Conservation (phyloP, 1,284 basidiomycete species). For the Blastosporella zonata region DNA sequence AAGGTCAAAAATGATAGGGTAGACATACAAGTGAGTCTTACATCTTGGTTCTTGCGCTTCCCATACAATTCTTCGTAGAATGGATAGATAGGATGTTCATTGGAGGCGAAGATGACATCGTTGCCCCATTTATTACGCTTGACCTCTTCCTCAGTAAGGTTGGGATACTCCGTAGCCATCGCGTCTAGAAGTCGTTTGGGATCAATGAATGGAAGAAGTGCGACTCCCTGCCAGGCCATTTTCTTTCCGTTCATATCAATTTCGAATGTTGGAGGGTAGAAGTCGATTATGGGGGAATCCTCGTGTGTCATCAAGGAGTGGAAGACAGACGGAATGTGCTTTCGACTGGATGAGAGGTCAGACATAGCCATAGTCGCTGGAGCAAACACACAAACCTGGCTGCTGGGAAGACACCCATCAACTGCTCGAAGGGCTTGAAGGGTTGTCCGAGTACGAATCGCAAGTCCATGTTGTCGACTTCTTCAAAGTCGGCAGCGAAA, state of each 20-base stretch:
- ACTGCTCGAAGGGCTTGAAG: slow-evolving; percentile 96
- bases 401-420: slow-evolving; percentile 98
- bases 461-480: slow-evolving; percentile 79
- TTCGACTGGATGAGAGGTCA: slow-evolving; percentile 51
- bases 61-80: slow-evolving; percentile 87
- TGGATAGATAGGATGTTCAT: slow-evolving; percentile 84
- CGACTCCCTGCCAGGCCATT: slow-evolving; percentile 99
- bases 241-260: slow-evolving; percentile 99
- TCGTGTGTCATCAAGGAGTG: slow-evolving; percentile 87
- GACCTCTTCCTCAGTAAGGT: slow-evolving; percentile 80
- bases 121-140: slow-evolving; percentile 85
- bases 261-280: slow-evolving; percentile 91
- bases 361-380: slow-evolving; percentile 1
- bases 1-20: slow-evolving; percentile 11
- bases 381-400: slow-evolving; percentile 57
- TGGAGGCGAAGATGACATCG: slow-evolving; percentile 82
- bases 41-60: slow-evolving; percentile 80
- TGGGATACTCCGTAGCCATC: slow-evolving; percentile 72
- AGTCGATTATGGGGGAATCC: slow-evolving; percentile 93
- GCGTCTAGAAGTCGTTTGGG: slow-evolving; percentile 79
- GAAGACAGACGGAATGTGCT: slow-evolving; percentile 86
- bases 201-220: slow-evolving; percentile 95
- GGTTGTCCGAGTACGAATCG: slow-evolving; percentile 78
- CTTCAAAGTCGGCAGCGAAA: slow-evolving; percentile 93
- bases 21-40: slow-evolving; percentile 37